Evolutionary conservation across 768 basidiomycete genomes (phyloP).

Genomic region (Tulasnella sp.): DNA sequence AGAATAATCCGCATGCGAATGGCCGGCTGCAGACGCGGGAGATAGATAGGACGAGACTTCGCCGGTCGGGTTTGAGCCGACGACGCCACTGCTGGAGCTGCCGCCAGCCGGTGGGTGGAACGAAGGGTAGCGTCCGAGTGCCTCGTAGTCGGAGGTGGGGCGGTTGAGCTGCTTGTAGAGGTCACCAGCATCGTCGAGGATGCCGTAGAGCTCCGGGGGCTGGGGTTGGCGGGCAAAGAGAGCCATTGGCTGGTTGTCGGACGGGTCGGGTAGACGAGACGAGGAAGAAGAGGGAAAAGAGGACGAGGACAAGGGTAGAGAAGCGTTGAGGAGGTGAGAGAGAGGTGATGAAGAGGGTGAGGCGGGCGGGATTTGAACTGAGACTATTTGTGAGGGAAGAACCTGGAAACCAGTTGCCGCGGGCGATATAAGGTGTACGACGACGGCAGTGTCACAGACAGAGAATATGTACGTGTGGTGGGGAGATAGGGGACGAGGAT

Average conservation of each 20-base stretch:
- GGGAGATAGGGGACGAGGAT: background rate
- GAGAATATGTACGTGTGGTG: background rate
- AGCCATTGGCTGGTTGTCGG: background rate
- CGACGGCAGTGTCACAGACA: background rate
- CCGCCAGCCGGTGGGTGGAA: slow-evolving; percentile 13
- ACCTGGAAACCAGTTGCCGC: background rate
- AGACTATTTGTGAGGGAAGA: background rate
- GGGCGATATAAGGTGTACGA: background rate
- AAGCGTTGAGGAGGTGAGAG: background rate
- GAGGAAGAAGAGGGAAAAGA: background rate
- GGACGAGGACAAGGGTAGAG: background rate
- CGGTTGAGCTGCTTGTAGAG: slow-evolving; percentile 20
- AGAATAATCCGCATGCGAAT: background rate
- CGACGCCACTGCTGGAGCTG: background rate
- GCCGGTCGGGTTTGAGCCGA: background rate
- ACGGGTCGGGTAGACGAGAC: background rate
- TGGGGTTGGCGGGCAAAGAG: background rate
- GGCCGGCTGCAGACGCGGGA: background rate
- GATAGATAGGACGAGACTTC: background rate
- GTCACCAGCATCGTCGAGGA: slow-evolving; percentile 9
- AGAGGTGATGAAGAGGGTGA: background rate
- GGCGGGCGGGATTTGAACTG: slow-evolving; percentile 6
- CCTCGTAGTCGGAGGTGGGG: slow-evolving; percentile 8
- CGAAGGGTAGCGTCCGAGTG: slow-evolving; percentile 21
- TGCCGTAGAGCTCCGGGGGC: slow-evolving; percentile 21